phyloP scores from a whole-genome alignment of 495 filamentous ascomycete species.

The Penicillium samsonianum region DNA sequence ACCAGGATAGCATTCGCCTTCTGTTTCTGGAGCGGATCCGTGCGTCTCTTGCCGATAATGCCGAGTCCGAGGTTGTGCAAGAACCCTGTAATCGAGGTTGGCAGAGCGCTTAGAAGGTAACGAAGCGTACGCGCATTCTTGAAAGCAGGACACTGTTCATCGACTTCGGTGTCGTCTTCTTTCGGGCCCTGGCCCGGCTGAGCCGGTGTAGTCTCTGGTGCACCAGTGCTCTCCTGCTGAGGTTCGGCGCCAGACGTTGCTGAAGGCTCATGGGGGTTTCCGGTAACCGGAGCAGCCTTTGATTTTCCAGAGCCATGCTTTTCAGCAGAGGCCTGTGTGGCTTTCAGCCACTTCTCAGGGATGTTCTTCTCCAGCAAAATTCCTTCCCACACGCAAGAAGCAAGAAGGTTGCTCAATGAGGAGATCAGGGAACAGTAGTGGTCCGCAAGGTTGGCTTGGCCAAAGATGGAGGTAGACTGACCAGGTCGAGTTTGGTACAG shows the following conservation, averaged over 20 bases:
- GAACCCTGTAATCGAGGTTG: conserved; percentile 71
- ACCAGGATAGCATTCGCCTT: conserved; percentile 69
- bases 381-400: conserved; percentile 80
- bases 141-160: conserved; percentile 58
- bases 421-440: conserved; percentile 68
- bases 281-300: conserved; percentile 38
- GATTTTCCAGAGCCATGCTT: conserved; percentile 48
- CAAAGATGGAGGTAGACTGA: conserved; percentile 57
- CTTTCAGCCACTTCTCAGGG: conserved; percentile 66
- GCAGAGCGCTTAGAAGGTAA: conserved; percentile 72
- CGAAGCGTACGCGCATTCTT: conserved; percentile 77
- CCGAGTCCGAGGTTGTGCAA: conserved; percentile 79
- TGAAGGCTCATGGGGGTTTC: conserved; percentile 18
- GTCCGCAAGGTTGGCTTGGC: conserved; percentile 76
- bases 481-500: conserved; percentile 61
- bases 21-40: conserved; percentile 63
- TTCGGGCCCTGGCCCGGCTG: conserved; percentile 38
- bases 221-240: conserved; percentile 23
- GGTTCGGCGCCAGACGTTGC: conserved; percentile 17
- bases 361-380: conserved; percentile 68
- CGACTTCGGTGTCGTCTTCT: conserved; percentile 38
- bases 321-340: conserved; percentile 54
- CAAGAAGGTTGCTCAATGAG: conserved; percentile 72
- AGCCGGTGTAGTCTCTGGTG: conserved; percentile 25
- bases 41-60: conserved; percentile 68